These are phyloP conservation scores for Metschnikowia corniflorae DNA, from an alignment of 805 yeast species.

Conservation along the genomic window DNA sequence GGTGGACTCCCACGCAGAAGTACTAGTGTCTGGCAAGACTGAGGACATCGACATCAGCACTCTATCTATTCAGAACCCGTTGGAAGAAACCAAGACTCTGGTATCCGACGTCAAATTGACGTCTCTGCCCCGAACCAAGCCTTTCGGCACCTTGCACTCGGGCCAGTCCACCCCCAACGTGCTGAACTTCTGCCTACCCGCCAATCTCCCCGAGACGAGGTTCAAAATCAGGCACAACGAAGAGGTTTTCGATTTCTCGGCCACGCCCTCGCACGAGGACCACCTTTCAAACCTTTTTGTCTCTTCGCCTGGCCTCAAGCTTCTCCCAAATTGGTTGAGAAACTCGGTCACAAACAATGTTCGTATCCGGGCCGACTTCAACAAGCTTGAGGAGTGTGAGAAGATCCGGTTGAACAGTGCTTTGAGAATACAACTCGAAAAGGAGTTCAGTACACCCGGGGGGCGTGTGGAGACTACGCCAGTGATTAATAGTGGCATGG, in stretches of 20 bases:
- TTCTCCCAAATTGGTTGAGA: constrained; percentile 17
- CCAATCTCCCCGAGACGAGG: constrained; percentile 24
- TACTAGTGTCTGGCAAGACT: constrained; percentile 20
- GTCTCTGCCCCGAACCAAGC: constrained; percentile 2
- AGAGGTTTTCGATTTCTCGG: constrained; percentile 32
- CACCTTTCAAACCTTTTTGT: constrained; percentile 6
- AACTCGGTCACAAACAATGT: constrained; percentile 7
- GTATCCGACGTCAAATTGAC: background rate
- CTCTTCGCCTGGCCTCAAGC: constrained; percentile 6
- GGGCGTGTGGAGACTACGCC: constrained; percentile 28
- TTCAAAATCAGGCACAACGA: constrained; percentile 51
- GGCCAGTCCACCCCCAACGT: constrained; percentile 33
- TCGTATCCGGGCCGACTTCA: constrained; percentile 43
- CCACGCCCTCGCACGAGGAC: constrained; percentile 9
- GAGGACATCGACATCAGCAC: constrained; percentile 11
- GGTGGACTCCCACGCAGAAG: constrained; percentile 17
- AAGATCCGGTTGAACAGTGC: constrained; percentile 53
- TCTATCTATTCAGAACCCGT: constrained; percentile 4
- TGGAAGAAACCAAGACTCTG: constrained; percentile 4
- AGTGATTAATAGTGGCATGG: constrained; percentile 46
- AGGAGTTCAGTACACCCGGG: constrained; percentile 15
- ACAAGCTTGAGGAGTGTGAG: constrained; percentile 65
- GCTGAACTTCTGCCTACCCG: constrained; percentile 55
- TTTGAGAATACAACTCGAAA: constrained; percentile 4
- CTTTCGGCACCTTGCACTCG: background rate